These are phyloP conservation scores for Fusarium incarnatum DNA, from an alignment of 2,329 filamentous ascomycete species.

Conservation along the genomic window DNA sequence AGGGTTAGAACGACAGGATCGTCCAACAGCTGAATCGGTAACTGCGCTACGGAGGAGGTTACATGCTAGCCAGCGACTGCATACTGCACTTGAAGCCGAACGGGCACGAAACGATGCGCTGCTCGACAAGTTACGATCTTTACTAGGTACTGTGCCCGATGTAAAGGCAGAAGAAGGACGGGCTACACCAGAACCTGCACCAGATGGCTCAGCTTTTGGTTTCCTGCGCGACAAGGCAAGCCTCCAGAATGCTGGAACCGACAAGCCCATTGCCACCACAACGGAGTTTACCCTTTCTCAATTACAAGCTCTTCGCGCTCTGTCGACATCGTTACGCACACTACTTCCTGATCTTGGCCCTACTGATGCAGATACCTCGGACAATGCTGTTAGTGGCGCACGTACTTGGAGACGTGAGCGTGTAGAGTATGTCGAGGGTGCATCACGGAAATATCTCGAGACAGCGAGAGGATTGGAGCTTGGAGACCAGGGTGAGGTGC, in stretches of 20 bases:
- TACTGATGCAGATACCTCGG: conserved; percentile 49
- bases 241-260: conserved; percentile 62
- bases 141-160: conserved; percentile 51
- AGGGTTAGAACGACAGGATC: conserved; percentile 32
- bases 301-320: conserved; percentile 78
- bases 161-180: conserved; percentile 45
- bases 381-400: conserved; percentile 50
- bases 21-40: conserved; percentile 74
- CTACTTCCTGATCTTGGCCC: conserved; percentile 71
- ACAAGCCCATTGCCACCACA: conserved; percentile 74
- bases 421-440: conserved; percentile 83
- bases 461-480: conserved; percentile 74
- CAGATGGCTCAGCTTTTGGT: conserved; percentile 56
- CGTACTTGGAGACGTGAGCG: conserved; percentile 76
- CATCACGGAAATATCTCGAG: conserved; percentile 82
- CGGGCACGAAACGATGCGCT: conserved; percentile 77
- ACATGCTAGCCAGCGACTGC: conserved; percentile 81
- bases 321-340: conserved; percentile 70
- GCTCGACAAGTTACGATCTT: conserved; percentile 69
- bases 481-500: conserved; percentile 69
- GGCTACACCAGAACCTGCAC: neutral
- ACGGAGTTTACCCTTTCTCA: conserved; percentile 85
- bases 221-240: conserved; percentile 68
- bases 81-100: conserved; percentile 76
- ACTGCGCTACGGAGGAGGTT: conserved; percentile 78